Base-by-base conservation (phyloP, 768 basidiomycete genomes). In the Suillus subalutaceus region DNA sequence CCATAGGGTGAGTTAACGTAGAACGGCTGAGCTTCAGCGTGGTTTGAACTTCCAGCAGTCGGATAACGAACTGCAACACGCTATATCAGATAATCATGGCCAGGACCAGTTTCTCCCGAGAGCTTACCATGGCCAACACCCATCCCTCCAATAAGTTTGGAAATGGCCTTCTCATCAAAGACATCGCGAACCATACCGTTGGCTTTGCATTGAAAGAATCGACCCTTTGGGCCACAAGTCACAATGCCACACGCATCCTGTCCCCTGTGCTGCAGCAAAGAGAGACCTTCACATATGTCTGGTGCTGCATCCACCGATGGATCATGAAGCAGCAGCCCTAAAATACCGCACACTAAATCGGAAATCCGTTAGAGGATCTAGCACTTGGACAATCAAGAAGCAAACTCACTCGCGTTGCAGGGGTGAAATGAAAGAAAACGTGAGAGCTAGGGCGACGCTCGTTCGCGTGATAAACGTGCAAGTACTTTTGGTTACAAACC, bases 1-100 rank as follows among this genome's bases (percentile, higher is more conserved):
- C 97, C 97, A 77, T 99, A 99, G 4, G 97, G 97, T n/a, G 96
- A 97, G 81, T 99, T 99, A 72, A 99, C 97, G 76, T 99, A 99
- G 84, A 99, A 99, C 1, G 97, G 97, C 75, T 99, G 97, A 9
- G 97, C 96, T 77, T 99, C 97, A 13, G 97, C 91, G 70, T 97
- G 93, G 65, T 96, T 93, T 66, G 95, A 97, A 74, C 94, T 95
- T 60, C 97, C 97, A 63, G 97, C 97, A 67, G 97, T 99, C 12
- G 97, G 97, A 79, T 99, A 99, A 65, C 97, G 89, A 63, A 97
- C 97, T 99, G 8, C 70, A 32, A 68, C 58, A 40, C 26, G 37
- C 13, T 32, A 43, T 63, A 69, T 26, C 69, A 43, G 63, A 69
- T 72, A 46, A 30, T 62, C 37, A 23, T 44, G 37, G 44, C 41